phyloP scores from a whole-genome alignment of 2,329 filamentous ascomycete species.

The Alternaria burnsii region DNA sequence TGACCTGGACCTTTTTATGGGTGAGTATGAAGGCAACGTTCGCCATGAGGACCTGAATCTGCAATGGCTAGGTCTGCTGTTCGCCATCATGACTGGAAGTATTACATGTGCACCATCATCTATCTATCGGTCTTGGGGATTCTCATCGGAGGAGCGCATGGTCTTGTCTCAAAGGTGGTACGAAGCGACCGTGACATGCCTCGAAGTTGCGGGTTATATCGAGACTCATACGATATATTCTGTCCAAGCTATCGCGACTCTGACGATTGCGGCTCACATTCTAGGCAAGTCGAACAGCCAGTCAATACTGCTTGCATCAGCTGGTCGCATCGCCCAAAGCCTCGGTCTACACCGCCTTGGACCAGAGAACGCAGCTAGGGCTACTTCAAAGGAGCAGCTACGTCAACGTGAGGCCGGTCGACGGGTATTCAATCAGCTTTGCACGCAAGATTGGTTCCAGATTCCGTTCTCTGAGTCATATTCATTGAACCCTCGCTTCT shows the following conservation, averaged over 20 bases:
- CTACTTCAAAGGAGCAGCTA: constrained; percentile 13
- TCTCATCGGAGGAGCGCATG: constrained; percentile 48
- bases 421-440: constrained; percentile 50
- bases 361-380: constrained; percentile 15
- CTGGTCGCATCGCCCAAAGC: constrained; percentile 57
- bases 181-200: constrained; percentile 53
- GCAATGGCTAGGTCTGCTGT: constrained; percentile 56
- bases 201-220: constrained; percentile 56
- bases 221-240: constrained; percentile 51
- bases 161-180: constrained; percentile 56
- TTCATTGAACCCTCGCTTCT: constrained; percentile 43
- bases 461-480: constrained; percentile 54
- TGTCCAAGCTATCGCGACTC: constrained; percentile 56
- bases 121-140: constrained; percentile 51
- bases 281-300: constrained; percentile 58
- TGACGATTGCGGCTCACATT: constrained; percentile 58
- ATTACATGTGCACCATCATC: constrained; percentile 51
- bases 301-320: constrained; percentile 56
- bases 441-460: constrained; percentile 54
- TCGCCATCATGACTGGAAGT: constrained; percentile 53
- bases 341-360: constrained; percentile 56
- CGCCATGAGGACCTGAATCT: constrained; percentile 47
- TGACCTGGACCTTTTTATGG: constrained; percentile 8
- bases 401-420: constrained; percentile 44
- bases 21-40: constrained; percentile 48